Conservation (phyloP, 805 yeast species). For the Zygosaccharomyces gambellarensis region DNA sequence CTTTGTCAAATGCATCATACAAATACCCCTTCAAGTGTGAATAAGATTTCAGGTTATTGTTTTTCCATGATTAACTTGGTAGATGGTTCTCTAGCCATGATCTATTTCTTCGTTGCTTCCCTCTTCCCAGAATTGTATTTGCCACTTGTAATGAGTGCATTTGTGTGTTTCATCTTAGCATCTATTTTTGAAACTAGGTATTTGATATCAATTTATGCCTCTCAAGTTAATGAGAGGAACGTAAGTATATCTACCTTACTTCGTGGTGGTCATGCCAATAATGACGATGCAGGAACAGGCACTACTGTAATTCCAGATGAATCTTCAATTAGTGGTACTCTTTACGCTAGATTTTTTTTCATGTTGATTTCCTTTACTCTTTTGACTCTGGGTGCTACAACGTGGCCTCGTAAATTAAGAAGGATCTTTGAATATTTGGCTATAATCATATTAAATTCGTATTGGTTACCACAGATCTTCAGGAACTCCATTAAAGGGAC, state of each 20-base stretch:
- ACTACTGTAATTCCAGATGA: slow-evolving; percentile 42
- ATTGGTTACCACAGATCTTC: slow-evolving; percentile 85
- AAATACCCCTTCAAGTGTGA: slow-evolving; percentile 74
- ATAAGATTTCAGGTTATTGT: slow-evolving; percentile 67
- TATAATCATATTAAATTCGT: slow-evolving; percentile 54
- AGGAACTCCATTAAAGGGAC: slow-evolving; percentile 47
- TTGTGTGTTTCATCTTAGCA: slow-evolving; percentile 63
- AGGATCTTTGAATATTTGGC: slow-evolving; percentile 52
- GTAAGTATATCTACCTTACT: slow-evolving; percentile 62
- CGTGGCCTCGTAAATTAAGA: slow-evolving; percentile 61
- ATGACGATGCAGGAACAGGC: slow-evolving; percentile 20
- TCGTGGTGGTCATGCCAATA: slow-evolving; percentile 43
- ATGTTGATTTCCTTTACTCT: slow-evolving; percentile 51
- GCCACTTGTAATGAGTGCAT: slow-evolving; percentile 64
- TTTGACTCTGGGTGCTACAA: slow-evolving; percentile 48
- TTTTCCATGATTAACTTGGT: slow-evolving; percentile 57
- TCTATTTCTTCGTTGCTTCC: slow-evolving; percentile 55
- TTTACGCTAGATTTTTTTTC: slow-evolving; percentile 55
- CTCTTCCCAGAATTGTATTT: slow-evolving; percentile 54
- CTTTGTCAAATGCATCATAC: slow-evolving; percentile 66
- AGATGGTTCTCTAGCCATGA: slow-evolving; percentile 66
- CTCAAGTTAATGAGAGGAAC: slow-evolving; percentile 69
- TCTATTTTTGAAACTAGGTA: slow-evolving; percentile 73
- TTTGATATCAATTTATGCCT: slow-evolving; percentile 57
- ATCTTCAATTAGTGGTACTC: slow-evolving; percentile 50